Conservation (phyloP, 257 asterid genomes). For the Coffea eugenioides region DNA sequence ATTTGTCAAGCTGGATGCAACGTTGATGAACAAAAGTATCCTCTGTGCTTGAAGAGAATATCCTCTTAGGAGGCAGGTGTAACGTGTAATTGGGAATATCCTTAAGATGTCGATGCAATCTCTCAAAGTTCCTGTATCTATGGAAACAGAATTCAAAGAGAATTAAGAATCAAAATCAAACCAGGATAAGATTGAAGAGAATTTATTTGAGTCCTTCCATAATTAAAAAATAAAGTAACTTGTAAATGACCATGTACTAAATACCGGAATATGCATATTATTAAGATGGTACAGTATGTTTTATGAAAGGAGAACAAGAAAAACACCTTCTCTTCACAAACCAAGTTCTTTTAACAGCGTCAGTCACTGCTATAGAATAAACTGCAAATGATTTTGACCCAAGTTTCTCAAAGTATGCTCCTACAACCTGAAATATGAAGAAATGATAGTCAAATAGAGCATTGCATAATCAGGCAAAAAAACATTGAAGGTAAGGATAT, state of each 20-base stretch:
- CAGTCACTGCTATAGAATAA: conserved; percentile 84
- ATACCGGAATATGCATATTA: background rate
- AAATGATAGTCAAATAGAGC: conserved; percentile 25
- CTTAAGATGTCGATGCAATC: conserved; percentile 90
- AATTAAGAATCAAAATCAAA: background rate
- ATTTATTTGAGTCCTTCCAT: background rate
- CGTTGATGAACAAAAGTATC: conserved; percentile 98
- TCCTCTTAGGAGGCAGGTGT: conserved; percentile 97
- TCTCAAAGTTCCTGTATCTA: conserved; percentile 97
- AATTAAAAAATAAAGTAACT: background rate
- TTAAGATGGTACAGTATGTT: background rate
- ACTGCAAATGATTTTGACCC: conserved; percentile 96
- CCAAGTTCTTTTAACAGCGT: conserved; percentile 75
- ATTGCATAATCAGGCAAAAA: conserved; percentile 17
- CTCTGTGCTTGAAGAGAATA: conserved; percentile 96
- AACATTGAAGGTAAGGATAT: conserved; percentile 9
- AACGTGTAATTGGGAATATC: conserved; percentile 91
- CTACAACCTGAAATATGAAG: conserved; percentile 66
- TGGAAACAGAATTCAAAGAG: conserved; percentile 23
- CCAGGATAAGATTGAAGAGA: background rate
- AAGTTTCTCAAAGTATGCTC: conserved; percentile 93
- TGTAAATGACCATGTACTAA: background rate
- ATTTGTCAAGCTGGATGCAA: conserved; percentile 93
- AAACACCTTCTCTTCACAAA: conserved; percentile 90
- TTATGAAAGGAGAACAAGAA: conserved; percentile 15